These are phyloP conservation scores for Pistacia integerrima DNA, from an alignment of 345 rosid genomes.

Conservation along the genomic window DNA sequence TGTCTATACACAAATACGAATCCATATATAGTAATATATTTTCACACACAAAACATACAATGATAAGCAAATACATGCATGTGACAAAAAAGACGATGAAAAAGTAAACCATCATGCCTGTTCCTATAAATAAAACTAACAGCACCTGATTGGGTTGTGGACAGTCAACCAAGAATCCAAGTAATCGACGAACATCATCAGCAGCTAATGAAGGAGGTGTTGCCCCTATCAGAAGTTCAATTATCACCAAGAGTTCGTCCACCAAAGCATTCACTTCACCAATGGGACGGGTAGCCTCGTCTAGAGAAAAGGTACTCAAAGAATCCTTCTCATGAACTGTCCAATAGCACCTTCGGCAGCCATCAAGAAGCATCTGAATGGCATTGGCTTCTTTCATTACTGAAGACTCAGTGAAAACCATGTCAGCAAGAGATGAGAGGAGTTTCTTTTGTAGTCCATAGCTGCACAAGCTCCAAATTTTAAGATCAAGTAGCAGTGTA, in stretches of 20 bases:
- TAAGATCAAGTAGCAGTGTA: conserved; percentile 85
- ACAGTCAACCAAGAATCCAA: conserved; percentile 94
- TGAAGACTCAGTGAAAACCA: conserved; percentile 96
- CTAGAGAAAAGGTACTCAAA: conserved; percentile 56
- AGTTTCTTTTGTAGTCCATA: conserved; percentile 98
- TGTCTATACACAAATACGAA: no score
- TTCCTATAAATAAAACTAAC: not conserved
- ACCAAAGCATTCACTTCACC: conserved; percentile 98
- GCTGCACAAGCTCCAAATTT: conserved; percentile 94
- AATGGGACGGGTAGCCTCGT: conserved; percentile 64
- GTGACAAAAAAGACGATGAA: not conserved
- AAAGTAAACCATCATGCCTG: not conserved
- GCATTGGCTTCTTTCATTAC: conserved; percentile 97
- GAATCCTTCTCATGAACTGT: conserved; percentile 82
- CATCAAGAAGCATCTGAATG: conserved; percentile 98
- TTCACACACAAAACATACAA: not conserved
- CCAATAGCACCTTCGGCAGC: conserved; percentile 99
- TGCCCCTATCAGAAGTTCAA: conserved; percentile 95
- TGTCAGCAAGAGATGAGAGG: conserved; percentile 92
- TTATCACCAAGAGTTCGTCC: conserved; percentile 95
- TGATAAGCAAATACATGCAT: not conserved
- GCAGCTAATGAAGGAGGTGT: conserved; percentile 77
- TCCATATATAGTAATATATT: not conserved
- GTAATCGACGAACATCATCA: conserved; percentile 80
- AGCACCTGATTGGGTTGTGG: conserved; percentile 97